Base-by-base conservation (phyloP, 2,329 filamentous ascomycete species). In the Pezizomycotina sp. region DNA sequence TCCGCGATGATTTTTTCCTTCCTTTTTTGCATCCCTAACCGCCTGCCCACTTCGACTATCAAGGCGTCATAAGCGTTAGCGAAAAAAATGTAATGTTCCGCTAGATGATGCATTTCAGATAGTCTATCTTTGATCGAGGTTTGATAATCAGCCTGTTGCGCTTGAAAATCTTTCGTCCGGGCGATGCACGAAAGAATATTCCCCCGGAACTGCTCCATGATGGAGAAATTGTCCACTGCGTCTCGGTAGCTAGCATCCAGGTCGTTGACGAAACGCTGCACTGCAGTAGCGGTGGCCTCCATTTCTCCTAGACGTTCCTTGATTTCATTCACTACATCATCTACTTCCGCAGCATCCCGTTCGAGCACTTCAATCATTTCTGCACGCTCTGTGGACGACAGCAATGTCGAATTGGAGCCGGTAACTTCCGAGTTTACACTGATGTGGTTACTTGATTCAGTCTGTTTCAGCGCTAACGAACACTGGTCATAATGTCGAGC, bases 31-130 rank as follows among this genome's bases (percentile, higher is more conserved):
- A 80, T 71, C 9, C 67, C 62, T 42, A 71, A 71, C 6, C 89
- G 68, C 15, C 89, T 66, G 34, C 77, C 76, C 4, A 83, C 76
- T 56, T 98, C 89, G 1, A 92, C 66, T 15, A 93, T 67, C 8
- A 98, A 62, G 13, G 76, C 74, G 48, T 82, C 77, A 53, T 98
- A 95, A 0, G 83, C 81, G 34, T 72, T 68, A 13, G 79, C 66
- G 51, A 95, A 98, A 12, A 77, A 74, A 43, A 86, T 77, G 56
- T 93, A 95, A 50, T 93, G 81, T n/a, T 70, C 63, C 7, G 73
- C 67, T 50, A 93, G 69, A 14, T 71, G 70, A 33, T 77, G 72
- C 57, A 95, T 76, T 51, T 92, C 81, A 6, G 66, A 62, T 25
- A 92, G 69, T 48, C 74, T 77, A 10, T 60, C 63, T 22, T 66